These are phyloP conservation scores for Chrysosporium queenslandicum DNA, from an alignment of 2,329 filamentous ascomycete species.

Conservation along the genomic window DNA sequence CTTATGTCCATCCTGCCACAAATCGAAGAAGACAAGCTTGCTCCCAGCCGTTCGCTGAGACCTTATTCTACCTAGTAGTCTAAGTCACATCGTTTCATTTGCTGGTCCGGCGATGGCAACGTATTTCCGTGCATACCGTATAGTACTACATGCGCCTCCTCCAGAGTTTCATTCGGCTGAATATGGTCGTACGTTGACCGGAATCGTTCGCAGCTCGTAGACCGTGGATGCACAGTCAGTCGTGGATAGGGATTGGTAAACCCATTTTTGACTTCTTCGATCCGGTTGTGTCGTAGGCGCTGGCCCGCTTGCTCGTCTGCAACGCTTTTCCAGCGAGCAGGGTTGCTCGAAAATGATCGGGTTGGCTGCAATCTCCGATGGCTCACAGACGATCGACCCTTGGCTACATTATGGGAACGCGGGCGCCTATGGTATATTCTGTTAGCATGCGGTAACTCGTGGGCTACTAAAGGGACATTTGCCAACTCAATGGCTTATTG, in stretches of 20 bases:
- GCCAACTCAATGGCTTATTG: neutral
- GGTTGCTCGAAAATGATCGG: neutral
- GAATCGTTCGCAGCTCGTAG: slow-evolving; percentile 31
- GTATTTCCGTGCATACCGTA: slow-evolving; percentile 30
- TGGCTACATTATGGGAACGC: too few species aligned
- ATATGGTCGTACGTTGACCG: slow-evolving; percentile 30
- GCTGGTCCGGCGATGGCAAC: slow-evolving; percentile 10
- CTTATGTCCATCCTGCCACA: slow-evolving; percentile 60
- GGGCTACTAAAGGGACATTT: neutral
- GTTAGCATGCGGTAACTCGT: neutral
- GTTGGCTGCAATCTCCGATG: neutral
- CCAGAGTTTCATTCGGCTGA: slow-evolving; percentile 32
- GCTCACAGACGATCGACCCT: neutral
- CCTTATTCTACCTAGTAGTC: slow-evolving; percentile 58
- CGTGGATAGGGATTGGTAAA: slow-evolving; percentile 33
- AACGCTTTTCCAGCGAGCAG: neutral
- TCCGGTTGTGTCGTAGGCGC: slow-evolving; percentile 19
- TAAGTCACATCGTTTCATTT: slow-evolving; percentile 25
- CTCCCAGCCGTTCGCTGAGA: slow-evolving; percentile 61
- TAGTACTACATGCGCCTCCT: slow-evolving; percentile 32
- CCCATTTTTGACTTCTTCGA: slow-evolving; percentile 30
- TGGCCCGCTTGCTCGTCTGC: neutral
- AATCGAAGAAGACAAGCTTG: slow-evolving; percentile 74
- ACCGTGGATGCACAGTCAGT: slow-evolving; percentile 24
- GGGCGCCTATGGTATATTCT: neutral